These are phyloP conservation scores for Sporothrix luriei DNA, from an alignment of 2,329 filamentous ascomycete genomes.

Conservation along the genomic window DNA sequence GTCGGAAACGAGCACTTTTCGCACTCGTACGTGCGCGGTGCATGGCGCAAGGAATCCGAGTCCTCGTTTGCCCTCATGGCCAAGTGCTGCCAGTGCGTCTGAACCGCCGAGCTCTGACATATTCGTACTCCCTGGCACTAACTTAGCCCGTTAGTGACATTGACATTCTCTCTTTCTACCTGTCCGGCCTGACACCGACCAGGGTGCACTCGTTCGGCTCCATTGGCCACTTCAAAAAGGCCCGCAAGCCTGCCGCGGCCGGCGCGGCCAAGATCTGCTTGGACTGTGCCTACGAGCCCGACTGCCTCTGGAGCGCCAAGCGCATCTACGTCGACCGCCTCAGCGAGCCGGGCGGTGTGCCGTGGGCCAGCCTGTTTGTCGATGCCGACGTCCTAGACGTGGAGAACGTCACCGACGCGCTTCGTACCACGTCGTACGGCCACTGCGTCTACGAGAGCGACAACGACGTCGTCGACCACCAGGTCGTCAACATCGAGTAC, in stretches of 20 bases:
- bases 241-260: neutral
- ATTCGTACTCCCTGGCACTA: too few relatives aligned
- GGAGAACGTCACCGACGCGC: neutral
- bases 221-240: conserved; percentile 11
- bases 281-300: conserved; percentile 14
- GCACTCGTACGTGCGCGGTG: conserved; percentile 15
- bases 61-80: conserved; percentile 17
- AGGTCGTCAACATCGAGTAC: conserved; percentile 19
- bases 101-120: neutral
- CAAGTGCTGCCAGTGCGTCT: conserved; percentile 15
- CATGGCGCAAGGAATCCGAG: neutral
- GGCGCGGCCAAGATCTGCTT: neutral
- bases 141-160: conserved; percentile 6
- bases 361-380: conserved; percentile 12
- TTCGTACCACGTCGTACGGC: conserved; percentile 5
- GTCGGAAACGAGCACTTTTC: conserved; percentile 24
- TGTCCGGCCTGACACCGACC: conserved; percentile 2
- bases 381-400: conserved; percentile 1
- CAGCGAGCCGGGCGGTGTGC: conserved; percentile 4
- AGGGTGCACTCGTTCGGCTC: conserved; percentile 18
- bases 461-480: conserved; percentile 24
- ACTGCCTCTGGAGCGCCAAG: conserved; percentile 24
- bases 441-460: conserved; percentile 19
- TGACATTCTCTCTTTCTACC: conserved; percentile 17
- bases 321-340: conserved; percentile 13